Evolutionary conservation across 345 rosid genomes (phyloP), one percentile per base, ranked within the genome.

Genomic region (Ailanthus altissimus): DNA sequence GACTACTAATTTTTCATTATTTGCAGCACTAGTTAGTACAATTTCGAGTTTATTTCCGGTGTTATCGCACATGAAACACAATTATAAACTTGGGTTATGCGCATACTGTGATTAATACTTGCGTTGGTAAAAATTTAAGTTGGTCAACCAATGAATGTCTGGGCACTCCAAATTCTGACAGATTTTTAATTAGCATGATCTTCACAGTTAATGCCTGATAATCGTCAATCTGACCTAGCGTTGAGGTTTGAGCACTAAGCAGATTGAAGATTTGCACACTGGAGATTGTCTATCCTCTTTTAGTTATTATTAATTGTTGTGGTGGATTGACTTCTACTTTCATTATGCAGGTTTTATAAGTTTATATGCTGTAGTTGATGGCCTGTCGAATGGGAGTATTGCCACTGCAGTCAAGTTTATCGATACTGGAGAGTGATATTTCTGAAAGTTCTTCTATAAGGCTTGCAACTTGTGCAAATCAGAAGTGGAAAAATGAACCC

Each of bases 371-470:
- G 71, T 73, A 72, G 85, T 63, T 74, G 60, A 90, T 93, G 97
- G 92, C 92, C 60, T 85, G 85, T 81, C 85, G 72, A 63, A 68
- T 77, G 79, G 89, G 85, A 78, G 79, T 81, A 49, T 74, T 81
- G 54, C 67, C 54, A 64, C 45, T 85, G 72, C 83, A 73, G 50
- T 49, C 86, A 32, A 77, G 90, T 76, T 73, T 83, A 53, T 72
- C 75, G 23, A 50, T 71, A 50, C 25, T 70, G 62, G 89, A 82
- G 79, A 79, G 70, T 49, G 84, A 84, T 67, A 73, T 77, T 60
- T 75, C 72, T 25, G 86, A 70, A 76, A 83, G 82, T 67, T 65
- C 84, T 53, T 81, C 38, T 72, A 72, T 42, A 57, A 25, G 81
- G 63, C 84, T 81, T 25, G 79, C 85, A 67, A 74, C 85, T 64